These are phyloP conservation scores for Macaranga tanarius DNA, from an alignment of 441 rosid genomes.

Conservation along the genomic window DNA sequence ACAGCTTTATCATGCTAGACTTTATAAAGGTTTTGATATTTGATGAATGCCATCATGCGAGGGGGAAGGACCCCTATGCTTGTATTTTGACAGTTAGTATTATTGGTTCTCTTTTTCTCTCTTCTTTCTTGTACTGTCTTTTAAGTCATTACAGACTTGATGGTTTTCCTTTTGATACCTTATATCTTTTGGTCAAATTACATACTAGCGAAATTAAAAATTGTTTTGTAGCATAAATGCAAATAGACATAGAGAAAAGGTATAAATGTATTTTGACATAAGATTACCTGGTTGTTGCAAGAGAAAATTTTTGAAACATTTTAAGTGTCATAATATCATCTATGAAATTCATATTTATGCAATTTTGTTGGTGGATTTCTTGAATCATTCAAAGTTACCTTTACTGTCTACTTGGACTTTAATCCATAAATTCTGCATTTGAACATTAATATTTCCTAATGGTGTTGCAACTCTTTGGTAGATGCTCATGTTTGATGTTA, in stretches of 20 bases:
- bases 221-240: neutral
- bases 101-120: neutral
- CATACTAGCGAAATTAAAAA: neutral
- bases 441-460: slow-evolving; percentile 1
- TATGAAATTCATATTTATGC: neutral
- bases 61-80: slow-evolving; percentile 75
- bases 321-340: neutral
- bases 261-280: neutral
- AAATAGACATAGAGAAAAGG: neutral
- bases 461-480: neutral
- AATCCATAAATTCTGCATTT: neutral
- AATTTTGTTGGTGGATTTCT: neutral
- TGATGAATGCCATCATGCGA: slow-evolving; percentile 94
- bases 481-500: neutral
- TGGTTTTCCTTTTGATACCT: neutral
- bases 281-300: neutral
- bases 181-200: neutral
- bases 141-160: neutral
- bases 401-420: neutral
- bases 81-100: slow-evolving; percentile 70
- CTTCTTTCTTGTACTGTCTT: neutral
- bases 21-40: slow-evolving; percentile 75
- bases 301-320: neutral
- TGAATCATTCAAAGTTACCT: neutral
- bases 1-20: slow-evolving; percentile 51